These are phyloP conservation scores for Acrocalymma vagum DNA, from an alignment of 2,329 filamentous ascomycete genomes.

Conservation along the genomic window DNA sequence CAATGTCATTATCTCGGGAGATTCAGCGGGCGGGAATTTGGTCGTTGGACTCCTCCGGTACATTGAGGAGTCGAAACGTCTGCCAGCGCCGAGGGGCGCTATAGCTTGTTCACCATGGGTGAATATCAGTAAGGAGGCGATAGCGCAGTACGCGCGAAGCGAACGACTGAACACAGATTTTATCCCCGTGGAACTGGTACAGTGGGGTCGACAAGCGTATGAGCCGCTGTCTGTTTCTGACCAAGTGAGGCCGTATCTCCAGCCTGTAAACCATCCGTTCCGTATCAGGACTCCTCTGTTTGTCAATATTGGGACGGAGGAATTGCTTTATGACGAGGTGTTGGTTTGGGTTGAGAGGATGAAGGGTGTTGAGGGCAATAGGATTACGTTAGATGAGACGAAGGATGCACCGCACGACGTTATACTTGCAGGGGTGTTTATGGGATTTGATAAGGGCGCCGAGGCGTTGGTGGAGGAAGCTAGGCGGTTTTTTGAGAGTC, in stretches of 20 bases:
- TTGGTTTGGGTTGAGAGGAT: slow-evolving; percentile 40
- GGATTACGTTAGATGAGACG: slow-evolving; percentile 45
- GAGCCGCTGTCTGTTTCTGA: slow-evolving; percentile 13
- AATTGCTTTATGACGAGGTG: slow-evolving; percentile 47
- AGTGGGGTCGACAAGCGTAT: slow-evolving; percentile 49
- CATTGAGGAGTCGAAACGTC: slow-evolving; percentile 35
- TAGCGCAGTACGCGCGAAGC: background rate
- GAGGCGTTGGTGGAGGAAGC: too few relatives aligned
- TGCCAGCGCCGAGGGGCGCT: slow-evolving; percentile 36
- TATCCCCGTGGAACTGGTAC: slow-evolving; percentile 37
- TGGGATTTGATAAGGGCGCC: slow-evolving; percentile 48
- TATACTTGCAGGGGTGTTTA: slow-evolving; percentile 41
- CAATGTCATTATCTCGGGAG: slow-evolving; percentile 52
- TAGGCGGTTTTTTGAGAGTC: too few relatives aligned
- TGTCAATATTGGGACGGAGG: slow-evolving; percentile 43
- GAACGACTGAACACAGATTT: slow-evolving; percentile 44
- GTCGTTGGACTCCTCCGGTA: slow-evolving; percentile 52
- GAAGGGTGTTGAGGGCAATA: slow-evolving; percentile 36
- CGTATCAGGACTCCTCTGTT: slow-evolving; percentile 41
- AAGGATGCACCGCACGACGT: slow-evolving; percentile 52
- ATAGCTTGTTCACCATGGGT: slow-evolving; percentile 49
- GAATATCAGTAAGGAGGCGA: slow-evolving; percentile 16
- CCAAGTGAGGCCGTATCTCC: slow-evolving; percentile 37
- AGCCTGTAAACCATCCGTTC: slow-evolving; percentile 45
- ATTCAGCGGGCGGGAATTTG: slow-evolving; percentile 56